Percentiles rank a stretch among this genome's conserved stretches.
Conservation (phyloP, 768 basidiomycete genomes). For the Pleurotus ostreatus region DNA sequence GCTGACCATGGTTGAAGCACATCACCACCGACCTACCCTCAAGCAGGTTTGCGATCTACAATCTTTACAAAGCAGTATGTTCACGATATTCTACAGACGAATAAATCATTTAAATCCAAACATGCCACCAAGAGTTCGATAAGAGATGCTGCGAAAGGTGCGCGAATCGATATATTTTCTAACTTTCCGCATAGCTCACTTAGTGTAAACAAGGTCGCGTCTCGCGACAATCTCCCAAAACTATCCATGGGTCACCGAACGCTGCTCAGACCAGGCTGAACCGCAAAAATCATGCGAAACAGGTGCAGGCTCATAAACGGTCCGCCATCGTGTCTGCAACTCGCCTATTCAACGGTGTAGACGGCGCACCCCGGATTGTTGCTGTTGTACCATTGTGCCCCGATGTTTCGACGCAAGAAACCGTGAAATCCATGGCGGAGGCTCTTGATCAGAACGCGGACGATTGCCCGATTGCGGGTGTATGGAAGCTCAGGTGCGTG, state of each 20-base stretch:
- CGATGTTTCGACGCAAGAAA: constrained; percentile 51
- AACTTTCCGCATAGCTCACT: background rate
- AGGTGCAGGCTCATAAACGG: constrained; percentile 71
- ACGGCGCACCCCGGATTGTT: constrained; percentile 81
- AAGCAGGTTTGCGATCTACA: constrained; percentile 59
- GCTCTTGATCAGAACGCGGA: constrained; percentile 53
- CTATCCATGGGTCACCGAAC: constrained; percentile 39
- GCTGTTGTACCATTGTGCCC: constrained; percentile 80
- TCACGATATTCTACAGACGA: constrained; percentile 48
- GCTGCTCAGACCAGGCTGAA: constrained; percentile 72
- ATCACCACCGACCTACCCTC: constrained; percentile 79
- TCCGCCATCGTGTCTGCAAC: constrained; percentile 63
- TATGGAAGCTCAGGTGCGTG: constrained; percentile 68
- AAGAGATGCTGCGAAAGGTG: constrained; percentile 84
- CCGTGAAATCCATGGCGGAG: constrained; percentile 54
- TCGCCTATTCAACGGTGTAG: constrained; percentile 74
- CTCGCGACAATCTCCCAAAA: constrained; percentile 51
- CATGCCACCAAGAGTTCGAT: constrained; percentile 83
- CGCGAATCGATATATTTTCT: constrained; percentile 8
- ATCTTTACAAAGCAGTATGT: background rate
- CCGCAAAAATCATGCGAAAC: constrained; percentile 82
- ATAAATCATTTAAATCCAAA: constrained; percentile 91
- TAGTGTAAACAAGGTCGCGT: constrained; percentile 46
- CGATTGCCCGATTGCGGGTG: constrained; percentile 46
- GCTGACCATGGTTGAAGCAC: constrained; percentile 33